Conservation (phyloP, 2,329 filamentous ascomycete genomes). For the Stromatinia cepivora region DNA sequence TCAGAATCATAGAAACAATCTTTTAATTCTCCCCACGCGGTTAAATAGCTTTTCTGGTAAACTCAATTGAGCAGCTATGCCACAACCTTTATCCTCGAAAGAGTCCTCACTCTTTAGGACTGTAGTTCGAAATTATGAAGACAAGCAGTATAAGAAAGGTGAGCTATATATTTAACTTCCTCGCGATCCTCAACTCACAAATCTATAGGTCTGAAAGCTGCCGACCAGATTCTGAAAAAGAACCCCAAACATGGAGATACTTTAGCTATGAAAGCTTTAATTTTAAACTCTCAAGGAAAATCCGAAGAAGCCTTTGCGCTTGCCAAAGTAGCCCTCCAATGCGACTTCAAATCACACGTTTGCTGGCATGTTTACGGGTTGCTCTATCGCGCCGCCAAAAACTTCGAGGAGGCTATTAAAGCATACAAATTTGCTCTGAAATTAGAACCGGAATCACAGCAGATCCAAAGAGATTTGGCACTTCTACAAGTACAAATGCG, state of each 20-base stretch:
- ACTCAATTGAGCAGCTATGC: slow-evolving; percentile 51
- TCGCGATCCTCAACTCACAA: slow-evolving; percentile 31
- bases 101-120: slow-evolving; percentile 92
- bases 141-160: slow-evolving; percentile 96
- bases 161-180: slow-evolving; percentile 26
- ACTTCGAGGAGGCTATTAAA: slow-evolving; percentile 98
- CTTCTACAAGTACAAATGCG: slow-evolving; percentile 94
- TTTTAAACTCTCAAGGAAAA: slow-evolving; percentile 89
- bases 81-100: slow-evolving; percentile 76
- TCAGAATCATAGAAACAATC: slow-evolving; percentile 4
- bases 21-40: slow-evolving; percentile 13
- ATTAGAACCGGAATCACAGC: slow-evolving; percentile 88
- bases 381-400: slow-evolving; percentile 90
- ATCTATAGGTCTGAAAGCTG: slow-evolving; percentile 75
- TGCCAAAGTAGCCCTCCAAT: slow-evolving; percentile 86
- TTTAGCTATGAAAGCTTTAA: slow-evolving; percentile 97
- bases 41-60: slow-evolving; percentile 10
- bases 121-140: slow-evolving; percentile 93
- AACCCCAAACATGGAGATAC: slow-evolving; percentile 96
- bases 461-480: slow-evolving; percentile 92
- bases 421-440: slow-evolving; percentile 95
- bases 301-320: slow-evolving; percentile 91
- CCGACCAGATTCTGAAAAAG: slow-evolving; percentile 95
- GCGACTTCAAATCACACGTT: slow-evolving; percentile 98
- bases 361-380: slow-evolving; percentile 99